A percentile compares a stretch with the other conserved stretches of the same genome.
phyloP scores from a whole-genome alignment of 169 alveolate genomes.

The Cryptosporidium bovis region DNA sequence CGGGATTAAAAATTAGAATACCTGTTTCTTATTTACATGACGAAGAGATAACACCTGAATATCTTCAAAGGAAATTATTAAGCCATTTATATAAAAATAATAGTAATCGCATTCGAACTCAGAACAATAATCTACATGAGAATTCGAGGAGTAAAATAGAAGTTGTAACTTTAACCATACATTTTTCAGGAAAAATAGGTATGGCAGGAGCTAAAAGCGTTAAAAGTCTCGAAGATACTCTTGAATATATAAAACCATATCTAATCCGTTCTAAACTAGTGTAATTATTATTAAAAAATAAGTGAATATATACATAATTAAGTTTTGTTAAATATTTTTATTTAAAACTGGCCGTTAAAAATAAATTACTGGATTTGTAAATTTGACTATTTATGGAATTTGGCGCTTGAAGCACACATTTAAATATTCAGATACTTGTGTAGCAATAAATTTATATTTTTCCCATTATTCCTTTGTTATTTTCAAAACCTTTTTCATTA shows the following conservation, averaged over 20 bases:
- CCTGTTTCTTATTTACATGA: slow-evolving; percentile 36
- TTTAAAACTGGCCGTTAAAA: no score
- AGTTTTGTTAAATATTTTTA: no score
- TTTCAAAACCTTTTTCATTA: no score
- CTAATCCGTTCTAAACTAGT: slow-evolving; percentile 40
- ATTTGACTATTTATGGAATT: no score
- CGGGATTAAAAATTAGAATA: slow-evolving; percentile 62
- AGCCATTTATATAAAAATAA: slow-evolving; percentile 27
- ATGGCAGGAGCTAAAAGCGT: slow-evolving; percentile 70
- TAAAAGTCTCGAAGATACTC: slow-evolving; percentile 27
- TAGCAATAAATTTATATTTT: no score
- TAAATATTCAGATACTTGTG: no score
- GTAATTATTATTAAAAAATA: neutral
- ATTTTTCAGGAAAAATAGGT: slow-evolving; percentile 68
- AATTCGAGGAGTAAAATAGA: slow-evolving; percentile 19
- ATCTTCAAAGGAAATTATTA: slow-evolving; percentile 22
- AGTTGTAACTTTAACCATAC: slow-evolving; percentile 65
- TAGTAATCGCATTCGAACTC: neutral
- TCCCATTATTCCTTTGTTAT: no score
- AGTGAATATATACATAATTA: no score
- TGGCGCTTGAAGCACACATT: no score
- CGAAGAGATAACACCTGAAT: slow-evolving; percentile 52
- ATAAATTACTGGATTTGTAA: no score
- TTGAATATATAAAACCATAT: slow-evolving; percentile 53
- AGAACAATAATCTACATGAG: no score